Base-by-base conservation (phyloP, 228 moss, liverwort and hornwort species). In the Sphagnum fallax region DNA sequence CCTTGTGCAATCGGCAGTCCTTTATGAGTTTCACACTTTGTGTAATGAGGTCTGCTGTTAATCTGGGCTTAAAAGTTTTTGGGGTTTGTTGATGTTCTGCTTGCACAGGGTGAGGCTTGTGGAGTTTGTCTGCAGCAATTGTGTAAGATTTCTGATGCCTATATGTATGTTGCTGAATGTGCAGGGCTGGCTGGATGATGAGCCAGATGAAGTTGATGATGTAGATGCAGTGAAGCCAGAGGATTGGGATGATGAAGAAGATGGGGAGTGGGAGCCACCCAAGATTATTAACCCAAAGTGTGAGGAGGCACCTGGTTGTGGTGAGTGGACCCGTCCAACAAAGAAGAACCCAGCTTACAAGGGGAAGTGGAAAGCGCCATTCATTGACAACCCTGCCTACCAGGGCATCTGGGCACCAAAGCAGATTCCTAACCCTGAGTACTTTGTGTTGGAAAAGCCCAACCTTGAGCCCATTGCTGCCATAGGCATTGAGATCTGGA, bases 181-280 rank as follows among this genome's bases (percentile, higher is more conserved):
- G 10, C 70, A 87, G 87, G 93, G 90, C 14, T 97, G 97, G 97
- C 74, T 97, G 84, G 98, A 93, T 52, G 87, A 98, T 14, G 98
- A 98, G 84, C 98, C 98, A 4, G 98, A 93, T 65, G 98, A 98
- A 80, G 84, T 98, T 7, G 98, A 98, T 52, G 93, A 98, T 52
- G 83, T 90, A 0, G 98, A 93, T 32, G 91, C 98, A 18, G 75
- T 75, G 48, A 98, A 98, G 86, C 98, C 98, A 0, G 98, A 98
- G 78, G 98, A 93, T 63, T 98, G 98, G 98, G 98, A 98, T 51
- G 98, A 98, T 47, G 93, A 98, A 71, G 98, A 98, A 72, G 98
- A 98, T 70, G 98, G 98, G 48, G 93, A 93, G 61, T 98, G 98
- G 98, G 98, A 98, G 59, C 85, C 93, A 10, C 92, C 98, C 0